Evolutionary conservation across 2,329 filamentous ascomycete genomes (phyloP), one percentile per base, ranked within the genome.

Genomic region (Penicillium crustosum): DNA sequence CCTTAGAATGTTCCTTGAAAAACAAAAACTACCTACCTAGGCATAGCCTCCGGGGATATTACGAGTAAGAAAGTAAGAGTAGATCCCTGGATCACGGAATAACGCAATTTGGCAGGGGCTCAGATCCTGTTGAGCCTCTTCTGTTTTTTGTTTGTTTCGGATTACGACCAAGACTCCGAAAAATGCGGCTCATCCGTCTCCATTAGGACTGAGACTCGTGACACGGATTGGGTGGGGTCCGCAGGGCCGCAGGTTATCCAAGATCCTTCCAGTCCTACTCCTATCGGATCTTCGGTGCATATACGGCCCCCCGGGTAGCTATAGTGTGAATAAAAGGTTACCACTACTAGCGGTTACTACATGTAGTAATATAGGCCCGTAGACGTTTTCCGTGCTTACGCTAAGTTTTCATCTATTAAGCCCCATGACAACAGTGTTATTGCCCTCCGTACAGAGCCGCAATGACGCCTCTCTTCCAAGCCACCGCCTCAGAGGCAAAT

Each of bases 401-500:
- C 31, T 13, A 33, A 33, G 31, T 13, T 33, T 6, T 13, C 31
- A 6, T 25, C 8, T 15, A 23, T 41, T 23, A 4, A 17, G 17
- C 7, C 23, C 36, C 31, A 39, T 27, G 23, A 38, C 17, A 49
- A 38, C 35, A 29, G 17, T 25, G 23, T 39, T 15, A 42, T 51
- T 33, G 9, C 10, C 19, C 31, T 33, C 31, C 12, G 12, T 33
- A 33, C 12, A 35, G 29, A 44, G 49, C 49, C 49, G 29, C 49
- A 52, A 45, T 15, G 21, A 45, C 17, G 17, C 17, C 29, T 45
- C 17, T 27, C 12, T 33, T 3, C 29, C 39, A 25, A 52, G 49
- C 39, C 49, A 52, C 49, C 39, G 49, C 49, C 27, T 52, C 39
- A 19, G 39, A 36, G 49, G 39, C 49, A 31, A 52, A 44, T 44